Base-by-base conservation (phyloP, 169 alveolate species). In the Plasmodium berghei region DNA sequence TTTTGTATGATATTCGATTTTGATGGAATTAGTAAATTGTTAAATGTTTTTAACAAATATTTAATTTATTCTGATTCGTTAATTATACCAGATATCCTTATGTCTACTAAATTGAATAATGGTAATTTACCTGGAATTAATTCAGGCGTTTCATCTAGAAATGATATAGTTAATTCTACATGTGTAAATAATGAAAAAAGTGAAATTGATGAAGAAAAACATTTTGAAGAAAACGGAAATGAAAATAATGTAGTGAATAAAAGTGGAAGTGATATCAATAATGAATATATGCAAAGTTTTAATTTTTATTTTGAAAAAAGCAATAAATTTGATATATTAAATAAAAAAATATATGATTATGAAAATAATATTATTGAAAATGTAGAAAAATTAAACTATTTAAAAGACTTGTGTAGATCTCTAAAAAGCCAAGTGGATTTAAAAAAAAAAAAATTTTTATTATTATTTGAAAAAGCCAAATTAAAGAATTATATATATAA, bases 61-160 rank as follows among this genome's bases (percentile, higher is more conserved):
- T 70, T 85, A 49, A 85, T 85, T 10, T 85, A 85, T 63, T 85
- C 91, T 1, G 91, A 85, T 42, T 69, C 91, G 22, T 26, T 85
- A 8, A 85, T 85, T 4, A 85, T 85, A 4, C 91, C 91, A 1
- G 91, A 85, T 69, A 28, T n/a, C 3, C 46, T 85, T 9, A 58
- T 85, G 26, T 45, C 69, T 16, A 85, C 22, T 14, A 85, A 70
- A 20, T 9, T 67, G 40, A 74, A 85, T 1, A 55, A 1, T 6
- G 74, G 46, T 0, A 73, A 0, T 45, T 14, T 45, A n/a, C 10
- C 26, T 26, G 14, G 14, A 2, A 1, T n/a, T 28, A 5, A 12
- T 20, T 12, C n/a, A 9, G 56, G 24, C 2, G 3, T 5, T 28
- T 28, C 40, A 28, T 5, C 40, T 28, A 5, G 3, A 3, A 20